Evolutionary conservation across 2,329 filamentous ascomycete genomes (phyloP).

Genomic region (Purpureocillium lavendulum): DNA sequence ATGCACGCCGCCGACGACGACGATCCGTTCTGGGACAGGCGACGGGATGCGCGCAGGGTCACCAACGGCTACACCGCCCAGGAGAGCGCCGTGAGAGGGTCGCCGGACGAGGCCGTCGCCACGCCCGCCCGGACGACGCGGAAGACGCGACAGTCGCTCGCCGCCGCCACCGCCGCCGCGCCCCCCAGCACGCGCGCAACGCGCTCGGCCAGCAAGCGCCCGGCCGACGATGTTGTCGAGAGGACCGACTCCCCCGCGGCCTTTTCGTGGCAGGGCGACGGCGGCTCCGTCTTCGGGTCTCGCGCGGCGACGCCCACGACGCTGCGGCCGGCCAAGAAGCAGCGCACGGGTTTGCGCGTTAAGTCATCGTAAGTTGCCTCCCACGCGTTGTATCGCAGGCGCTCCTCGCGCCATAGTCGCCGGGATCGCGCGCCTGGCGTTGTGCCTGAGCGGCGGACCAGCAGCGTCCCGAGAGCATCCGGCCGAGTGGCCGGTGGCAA

Average conservation of each 20-base stretch:
- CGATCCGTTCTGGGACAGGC: constrained; percentile 23
- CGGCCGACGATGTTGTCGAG: constrained; percentile 47
- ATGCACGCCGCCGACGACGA: constrained; percentile 18
- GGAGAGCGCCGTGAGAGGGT: constrained; percentile 30
- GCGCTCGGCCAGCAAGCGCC: constrained; percentile 43
- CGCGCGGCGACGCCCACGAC: constrained; percentile 52
- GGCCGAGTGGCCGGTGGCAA: too few relatives aligned
- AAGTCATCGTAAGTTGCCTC: constrained; percentile 57
- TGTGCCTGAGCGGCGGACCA: too few relatives aligned
- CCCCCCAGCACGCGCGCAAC: constrained; percentile 32
- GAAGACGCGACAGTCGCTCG: constrained; percentile 26
- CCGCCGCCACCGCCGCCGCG: constrained; percentile 19
- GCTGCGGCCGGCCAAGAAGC: constrained; percentile 49
- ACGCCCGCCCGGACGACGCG: constrained; percentile 24
- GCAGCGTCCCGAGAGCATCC: too few relatives aligned
- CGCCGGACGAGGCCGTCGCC: constrained; percentile 14
- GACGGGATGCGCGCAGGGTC: constrained; percentile 28
- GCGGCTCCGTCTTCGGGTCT: constrained; percentile 40
- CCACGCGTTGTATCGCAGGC: too few relatives aligned
- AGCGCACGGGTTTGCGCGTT: constrained; percentile 53
- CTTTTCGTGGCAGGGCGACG: constrained; percentile 38
- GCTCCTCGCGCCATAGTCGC: too few relatives aligned
- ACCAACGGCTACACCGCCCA: constrained; percentile 25
- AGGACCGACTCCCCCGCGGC: constrained; percentile 43
- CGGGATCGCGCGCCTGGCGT: too few relatives aligned